These are phyloP conservation scores for Haplographium delicatum DNA, from an alignment of 495 filamentous ascomycete genomes.

Conservation along the genomic window DNA sequence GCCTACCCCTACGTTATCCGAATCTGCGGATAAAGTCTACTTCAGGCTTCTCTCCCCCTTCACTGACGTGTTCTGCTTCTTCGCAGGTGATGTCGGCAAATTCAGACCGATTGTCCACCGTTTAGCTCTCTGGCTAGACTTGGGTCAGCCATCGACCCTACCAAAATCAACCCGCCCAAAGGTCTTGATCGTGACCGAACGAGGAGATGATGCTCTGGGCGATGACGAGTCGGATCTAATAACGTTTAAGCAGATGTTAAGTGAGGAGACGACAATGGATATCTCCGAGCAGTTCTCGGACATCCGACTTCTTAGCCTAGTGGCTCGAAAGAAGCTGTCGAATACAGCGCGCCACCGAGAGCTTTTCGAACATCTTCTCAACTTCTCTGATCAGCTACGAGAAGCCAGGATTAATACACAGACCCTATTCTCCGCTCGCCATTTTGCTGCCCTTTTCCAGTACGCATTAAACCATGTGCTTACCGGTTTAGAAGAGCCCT, in stretches of 20 bases:
- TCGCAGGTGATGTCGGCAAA: constrained; percentile 27
- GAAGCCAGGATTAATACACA: constrained; percentile 3
- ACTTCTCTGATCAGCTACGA: constrained; percentile 7
- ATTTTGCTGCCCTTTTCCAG: constrained; percentile 26
- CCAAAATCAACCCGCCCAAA: constrained; percentile 12
- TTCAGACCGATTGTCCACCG: constrained; percentile 21
- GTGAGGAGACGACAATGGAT: constrained; percentile 14
- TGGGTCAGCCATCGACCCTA: constrained; percentile 16
- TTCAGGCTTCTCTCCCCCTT: constrained; percentile 27
- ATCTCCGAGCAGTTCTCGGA: constrained; percentile 21
- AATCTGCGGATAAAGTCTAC: constrained; percentile 21
- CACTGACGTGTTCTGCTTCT: constrained; percentile 29
- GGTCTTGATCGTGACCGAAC: constrained; percentile 21
- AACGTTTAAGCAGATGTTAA: constrained; percentile 15
- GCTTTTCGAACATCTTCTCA: constrained; percentile 7
- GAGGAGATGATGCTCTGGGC: background rate
- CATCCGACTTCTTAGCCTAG: constrained; percentile 24
- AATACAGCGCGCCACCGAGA: constrained; percentile 7
- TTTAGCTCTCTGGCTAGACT: constrained; percentile 22
- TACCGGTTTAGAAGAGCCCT: constrained; percentile 12
- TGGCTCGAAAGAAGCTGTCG: background rate
- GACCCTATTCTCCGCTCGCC: constrained; percentile 22
- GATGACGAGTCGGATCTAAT: constrained; percentile 7
- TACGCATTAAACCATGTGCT: constrained; percentile 19
- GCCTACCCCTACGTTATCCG: constrained; percentile 7